Evolutionary conservation across 441 rosid species (phyloP).

Genomic region (Kokia cookei): DNA sequence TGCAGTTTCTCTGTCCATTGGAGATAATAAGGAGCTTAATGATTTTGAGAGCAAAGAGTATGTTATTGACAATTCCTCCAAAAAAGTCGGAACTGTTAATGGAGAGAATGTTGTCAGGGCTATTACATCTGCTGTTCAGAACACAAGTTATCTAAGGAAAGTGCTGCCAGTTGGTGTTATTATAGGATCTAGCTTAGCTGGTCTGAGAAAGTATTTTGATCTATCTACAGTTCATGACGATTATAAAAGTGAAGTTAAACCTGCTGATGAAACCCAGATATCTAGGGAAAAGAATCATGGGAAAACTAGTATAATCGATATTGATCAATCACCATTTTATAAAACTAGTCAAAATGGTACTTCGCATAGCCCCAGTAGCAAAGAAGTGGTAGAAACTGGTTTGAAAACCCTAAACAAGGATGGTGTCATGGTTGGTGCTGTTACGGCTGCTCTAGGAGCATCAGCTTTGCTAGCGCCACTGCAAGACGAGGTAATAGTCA

Average conservation of each 20-base stretch:
- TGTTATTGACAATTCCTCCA: slow-evolving; percentile 19
- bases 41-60: slow-evolving; percentile 29
- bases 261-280: slow-evolving; percentile 18
- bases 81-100: slow-evolving; percentile 51
- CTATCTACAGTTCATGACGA: slow-evolving; percentile 38
- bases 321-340: slow-evolving; percentile 10
- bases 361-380: slow-evolving; percentile 14
- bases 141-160: slow-evolving; percentile 60
- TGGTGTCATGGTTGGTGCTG: slow-evolving; percentile 75
- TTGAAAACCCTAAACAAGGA: slow-evolving; percentile 31
- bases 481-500: slow-evolving; percentile 47
- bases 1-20: slow-evolving; percentile 57
- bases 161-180: slow-evolving; percentile 84
- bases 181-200: slow-evolving; percentile 90
- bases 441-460: slow-evolving; percentile 93
- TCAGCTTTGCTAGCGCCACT: slow-evolving; percentile 66
- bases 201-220: slow-evolving; percentile 65
- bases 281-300: slow-evolving; percentile 22
- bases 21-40: slow-evolving; percentile 24
- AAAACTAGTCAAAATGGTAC: slow-evolving; percentile 24
- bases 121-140: slow-evolving; percentile 67
- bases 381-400: slow-evolving; percentile 29
- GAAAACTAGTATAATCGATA: slow-evolving; percentile 16
- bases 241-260: slow-evolving; percentile 22
- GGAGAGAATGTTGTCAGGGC: slow-evolving; percentile 60